These are phyloP conservation scores for Candida tropicalis DNA, from an alignment of 1,139 yeast species.

Conservation along the genomic window DNA sequence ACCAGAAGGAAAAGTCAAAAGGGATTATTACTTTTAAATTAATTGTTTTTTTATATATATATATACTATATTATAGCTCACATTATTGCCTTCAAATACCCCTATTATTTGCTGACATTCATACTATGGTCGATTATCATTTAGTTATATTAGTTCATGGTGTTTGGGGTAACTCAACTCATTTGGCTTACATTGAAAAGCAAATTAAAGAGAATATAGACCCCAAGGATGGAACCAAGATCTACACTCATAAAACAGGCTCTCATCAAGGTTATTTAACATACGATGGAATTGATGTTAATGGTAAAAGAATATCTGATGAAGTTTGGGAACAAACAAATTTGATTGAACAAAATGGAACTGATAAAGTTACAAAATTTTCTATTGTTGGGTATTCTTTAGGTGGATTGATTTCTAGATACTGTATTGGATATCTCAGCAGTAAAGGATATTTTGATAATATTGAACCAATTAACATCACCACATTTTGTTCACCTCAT, in stretches of 20 bases:
- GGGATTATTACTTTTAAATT: no score
- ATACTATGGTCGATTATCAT: constrained; percentile 44
- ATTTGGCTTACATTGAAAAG: constrained; percentile 58
- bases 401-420: constrained; percentile 80
- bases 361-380: constrained; percentile 48
- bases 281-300: constrained; percentile 84
- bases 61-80: no score
- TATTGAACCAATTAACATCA: constrained; percentile 58
- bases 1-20: no score
- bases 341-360: constrained; percentile 17
- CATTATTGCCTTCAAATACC: no score
- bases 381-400: constrained; percentile 81
- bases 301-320: constrained; percentile 73
- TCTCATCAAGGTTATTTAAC: constrained; percentile 71
- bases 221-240: constrained; percentile 19
- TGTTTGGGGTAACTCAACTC: constrained; percentile 77
- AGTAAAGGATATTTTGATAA: constrained; percentile 54
- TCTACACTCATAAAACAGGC: constrained; percentile 59
- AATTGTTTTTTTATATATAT: no score
- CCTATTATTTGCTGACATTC: no score
- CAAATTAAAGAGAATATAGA: constrained; percentile 32
- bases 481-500: constrained; percentile 82
- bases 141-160: constrained; percentile 76
- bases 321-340: constrained; percentile 59
- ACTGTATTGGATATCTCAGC: constrained; percentile 71